Percentiles rank a stretch among this genome's conserved stretches.
Evolutionary conservation across 1,139 yeast species (phyloP).

Genomic region (Suhomyces coccinellae): DNA sequence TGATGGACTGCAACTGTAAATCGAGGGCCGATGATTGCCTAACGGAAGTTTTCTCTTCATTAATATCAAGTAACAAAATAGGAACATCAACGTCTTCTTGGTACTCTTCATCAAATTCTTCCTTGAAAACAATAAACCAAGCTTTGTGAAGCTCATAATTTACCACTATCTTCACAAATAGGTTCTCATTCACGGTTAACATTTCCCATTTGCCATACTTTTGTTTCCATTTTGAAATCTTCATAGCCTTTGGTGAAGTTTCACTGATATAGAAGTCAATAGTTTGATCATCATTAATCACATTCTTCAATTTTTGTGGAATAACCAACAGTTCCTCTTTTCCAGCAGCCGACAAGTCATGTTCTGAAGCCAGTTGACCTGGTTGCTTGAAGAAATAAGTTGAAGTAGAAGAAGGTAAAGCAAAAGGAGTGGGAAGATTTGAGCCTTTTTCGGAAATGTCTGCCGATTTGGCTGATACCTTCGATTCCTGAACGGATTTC

Average conservation of each 20-base stretch:
- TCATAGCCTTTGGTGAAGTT: constrained; percentile 36
- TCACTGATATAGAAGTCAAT: constrained; percentile 42
- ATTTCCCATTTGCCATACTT: constrained; percentile 50
- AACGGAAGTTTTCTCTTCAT: constrained; percentile 23
- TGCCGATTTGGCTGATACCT: neutral
- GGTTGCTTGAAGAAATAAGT: constrained; percentile 38
- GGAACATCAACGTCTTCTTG: constrained; percentile 40
- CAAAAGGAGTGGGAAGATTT: constrained; percentile 41
- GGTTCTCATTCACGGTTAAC: constrained; percentile 38
- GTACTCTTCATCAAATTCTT: constrained; percentile 33
- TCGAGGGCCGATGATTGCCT: constrained; percentile 45
- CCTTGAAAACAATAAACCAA: constrained; percentile 47
- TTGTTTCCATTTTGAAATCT: constrained; percentile 47
- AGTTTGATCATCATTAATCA: constrained; percentile 42
- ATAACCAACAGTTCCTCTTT: constrained; percentile 24
- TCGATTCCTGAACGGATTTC: neutral
- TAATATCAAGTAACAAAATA: constrained; percentile 35
- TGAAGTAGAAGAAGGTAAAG: constrained; percentile 48
- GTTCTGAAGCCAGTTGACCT: constrained; percentile 11
- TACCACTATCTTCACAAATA: constrained; percentile 41
- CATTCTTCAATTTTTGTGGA: constrained; percentile 39
- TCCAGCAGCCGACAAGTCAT: constrained; percentile 3
- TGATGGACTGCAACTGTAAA: constrained; percentile 35
- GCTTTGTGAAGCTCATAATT: constrained; percentile 34
- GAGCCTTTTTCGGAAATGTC: constrained; percentile 12